These are phyloP conservation scores for Bonia amplexicaulis DNA, from an alignment of 176 grass and related monocot genomes.

Conservation along the genomic window DNA sequence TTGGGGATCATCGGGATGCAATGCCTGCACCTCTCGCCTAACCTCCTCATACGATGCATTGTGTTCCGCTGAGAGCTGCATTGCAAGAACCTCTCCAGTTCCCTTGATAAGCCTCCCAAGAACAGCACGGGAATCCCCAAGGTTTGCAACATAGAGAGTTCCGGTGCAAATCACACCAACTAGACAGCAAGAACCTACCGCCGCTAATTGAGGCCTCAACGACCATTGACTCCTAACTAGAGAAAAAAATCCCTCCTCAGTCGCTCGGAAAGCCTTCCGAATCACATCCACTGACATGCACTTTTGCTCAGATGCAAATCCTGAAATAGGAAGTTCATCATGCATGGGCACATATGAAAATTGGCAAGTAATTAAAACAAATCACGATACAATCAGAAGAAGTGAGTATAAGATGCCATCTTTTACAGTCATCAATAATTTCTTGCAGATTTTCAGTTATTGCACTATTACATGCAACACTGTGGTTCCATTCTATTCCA, in stretches of 20 bases:
- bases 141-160: conserved; percentile 72
- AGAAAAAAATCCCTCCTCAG: conserved; percentile 77
- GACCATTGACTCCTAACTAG: conserved; percentile 72
- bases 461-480: not conserved
- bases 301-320: conserved; percentile 65
- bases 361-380: conserved; percentile 11
- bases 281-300: conserved; percentile 74
- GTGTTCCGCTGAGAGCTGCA: conserved; percentile 83
- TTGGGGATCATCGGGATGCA: conserved; percentile 76
- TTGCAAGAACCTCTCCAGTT: conserved; percentile 70
- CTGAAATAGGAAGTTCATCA: conserved; percentile 41
- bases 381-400: not conserved
- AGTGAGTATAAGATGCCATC: not conserved
- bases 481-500: not conserved
- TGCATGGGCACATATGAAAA: conserved; percentile 2
- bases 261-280: conserved; percentile 57
- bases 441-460: not conserved
- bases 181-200: conserved; percentile 88
- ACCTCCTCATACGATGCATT: conserved; percentile 74
- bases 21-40: conserved; percentile 61
- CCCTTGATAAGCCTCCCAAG: conserved; percentile 65
- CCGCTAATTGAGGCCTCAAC: conserved; percentile 63
- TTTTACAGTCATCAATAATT: not conserved
- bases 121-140: conserved; percentile 75
- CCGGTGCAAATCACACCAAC: conserved; percentile 56